Conservation (phyloP, 345 rosid species). For the Gossypium sturtianum region DNA sequence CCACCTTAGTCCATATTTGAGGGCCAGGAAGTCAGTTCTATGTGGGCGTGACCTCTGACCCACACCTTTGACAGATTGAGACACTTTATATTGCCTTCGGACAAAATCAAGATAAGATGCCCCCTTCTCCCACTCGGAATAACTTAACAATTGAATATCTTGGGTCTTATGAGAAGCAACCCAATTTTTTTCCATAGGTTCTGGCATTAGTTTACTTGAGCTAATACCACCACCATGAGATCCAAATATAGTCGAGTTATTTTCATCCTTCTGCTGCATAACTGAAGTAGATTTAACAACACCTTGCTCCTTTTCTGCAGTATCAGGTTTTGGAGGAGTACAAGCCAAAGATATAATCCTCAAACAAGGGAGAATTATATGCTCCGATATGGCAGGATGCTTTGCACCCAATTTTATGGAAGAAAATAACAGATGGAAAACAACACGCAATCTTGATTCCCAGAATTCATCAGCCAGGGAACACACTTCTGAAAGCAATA, state of each 20-base stretch:
- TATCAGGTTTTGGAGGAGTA: slow-evolving; percentile 96
- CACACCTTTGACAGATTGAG: slow-evolving; percentile 60
- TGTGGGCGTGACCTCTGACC: slow-evolving; percentile 71
- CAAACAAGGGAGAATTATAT: slow-evolving; percentile 92
- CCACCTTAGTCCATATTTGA: slow-evolving; percentile 91
- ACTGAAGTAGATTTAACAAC: slow-evolving; percentile 44
- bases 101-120: slow-evolving; percentile 98
- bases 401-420: slow-evolving; percentile 95
- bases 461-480: slow-evolving; percentile 93
- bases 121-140: slow-evolving; percentile 95
- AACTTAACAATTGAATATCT: slow-evolving; percentile 85
- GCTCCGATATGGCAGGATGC: slow-evolving; percentile 98
- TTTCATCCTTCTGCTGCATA: slow-evolving; percentile 60
- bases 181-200: slow-evolving; percentile 53
- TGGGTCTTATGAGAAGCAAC: slow-evolving; percentile 58
- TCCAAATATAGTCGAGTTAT: slow-evolving; percentile 33
- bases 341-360: slow-evolving; percentile 92
- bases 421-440: slow-evolving; percentile 85
- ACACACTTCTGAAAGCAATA: slow-evolving; percentile 93
- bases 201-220: slow-evolving; percentile 41
- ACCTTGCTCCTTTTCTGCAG: slow-evolving; percentile 69
- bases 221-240: slow-evolving; percentile 31
- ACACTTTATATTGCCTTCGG: slow-evolving; percentile 91
- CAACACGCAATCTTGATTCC: slow-evolving; percentile 94
- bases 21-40: slow-evolving; percentile 75